These are phyloP conservation scores for Auriscalpium microsporum DNA, from an alignment of 768 basidiomycete species.

Conservation along the genomic window DNA sequence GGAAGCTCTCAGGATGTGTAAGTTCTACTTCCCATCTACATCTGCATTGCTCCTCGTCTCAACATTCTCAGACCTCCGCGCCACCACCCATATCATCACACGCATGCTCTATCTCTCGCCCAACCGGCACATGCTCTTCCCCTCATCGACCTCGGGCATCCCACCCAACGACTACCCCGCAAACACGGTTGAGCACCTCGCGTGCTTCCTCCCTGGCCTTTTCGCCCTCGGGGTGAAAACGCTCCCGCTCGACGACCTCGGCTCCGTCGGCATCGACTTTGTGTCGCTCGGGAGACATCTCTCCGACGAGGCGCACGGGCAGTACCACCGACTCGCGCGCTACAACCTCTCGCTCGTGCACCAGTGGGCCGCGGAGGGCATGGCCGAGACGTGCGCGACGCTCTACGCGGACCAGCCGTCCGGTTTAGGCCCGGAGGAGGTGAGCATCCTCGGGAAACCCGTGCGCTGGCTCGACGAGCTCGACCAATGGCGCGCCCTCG, in stretches of 20 bases:
- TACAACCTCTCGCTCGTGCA: constrained; percentile 58
- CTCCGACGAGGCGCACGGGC: constrained; percentile 16
- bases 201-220: constrained; percentile 72
- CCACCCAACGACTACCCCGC: constrained; percentile 28
- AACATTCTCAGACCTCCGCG: constrained; percentile 40
- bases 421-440: constrained; percentile 62
- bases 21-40: constrained; percentile 14
- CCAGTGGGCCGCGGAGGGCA: constrained; percentile 67
- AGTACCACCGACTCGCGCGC: constrained; percentile 30
- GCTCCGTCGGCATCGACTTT: constrained; percentile 38
- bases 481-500: constrained; percentile 39
- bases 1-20: constrained; percentile 59
- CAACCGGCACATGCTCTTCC: constrained; percentile 53
- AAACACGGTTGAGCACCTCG: constrained; percentile 61
- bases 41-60: background rate
- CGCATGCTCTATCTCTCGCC: constrained; percentile 63
- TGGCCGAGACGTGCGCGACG: constrained; percentile 63
- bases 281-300: constrained; percentile 26
- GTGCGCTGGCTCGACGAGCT: constrained; percentile 42
- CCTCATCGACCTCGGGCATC: constrained; percentile 44
- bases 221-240: constrained; percentile 62
- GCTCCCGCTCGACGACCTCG: constrained; percentile 48
- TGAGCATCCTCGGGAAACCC: constrained; percentile 26
- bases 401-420: constrained; percentile 64
- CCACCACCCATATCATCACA: constrained; percentile 53